Base-by-base conservation (phyloP, 2,329 filamentous ascomycete species). In the Penicillium sp. region DNA sequence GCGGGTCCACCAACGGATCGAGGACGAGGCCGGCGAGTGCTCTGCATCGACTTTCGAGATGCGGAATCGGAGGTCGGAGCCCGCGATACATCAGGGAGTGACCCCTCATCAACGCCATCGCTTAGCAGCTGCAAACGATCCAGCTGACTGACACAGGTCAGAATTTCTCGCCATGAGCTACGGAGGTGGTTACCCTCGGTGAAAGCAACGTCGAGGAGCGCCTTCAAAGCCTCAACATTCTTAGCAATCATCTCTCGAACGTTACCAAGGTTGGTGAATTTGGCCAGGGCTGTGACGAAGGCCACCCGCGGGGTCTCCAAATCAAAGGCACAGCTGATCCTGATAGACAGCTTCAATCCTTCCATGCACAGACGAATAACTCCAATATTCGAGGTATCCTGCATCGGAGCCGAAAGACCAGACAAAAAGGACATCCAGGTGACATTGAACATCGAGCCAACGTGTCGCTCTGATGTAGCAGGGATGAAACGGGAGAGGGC, bases 371-470 rank as follows among this genome's bases (percentile, higher is more conserved):
- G 77, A 69, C 88, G 91, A 72, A 97, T 92, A 14, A 94, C 90
- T 62, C 97, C 92, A 4, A 96, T 80, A 67, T 97, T 97, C 63
- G 96, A 90, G 0, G 91, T 89, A 69, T 96, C 92, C 65, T 97
- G 94, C 71, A 94, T 92, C 63, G 95, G 90, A 47, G 90, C 92
- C 1, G 93, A 97, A 23, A 99, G 82, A 0, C 92, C 92, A 5
- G 93, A 97, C 67, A 99, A 89, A 73, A 97, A 95, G 9, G 93
- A 96, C 93, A 97, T 99, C 94, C 94, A 99, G 0, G 92, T 95
- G 21, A 96, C 92, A 66, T 96, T 92, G 69, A 99, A 97, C 94
- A 99, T 99, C 0, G 94, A 92, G 0, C 94, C 94, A 46, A 97
- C 90, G 71, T 99, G 94, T 65, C 91, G 93, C 71, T 91, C 92